These are phyloP conservation scores for Clathrus columnatus DNA, from an alignment of 768 basidiomycete species.

Conservation along the genomic window DNA sequence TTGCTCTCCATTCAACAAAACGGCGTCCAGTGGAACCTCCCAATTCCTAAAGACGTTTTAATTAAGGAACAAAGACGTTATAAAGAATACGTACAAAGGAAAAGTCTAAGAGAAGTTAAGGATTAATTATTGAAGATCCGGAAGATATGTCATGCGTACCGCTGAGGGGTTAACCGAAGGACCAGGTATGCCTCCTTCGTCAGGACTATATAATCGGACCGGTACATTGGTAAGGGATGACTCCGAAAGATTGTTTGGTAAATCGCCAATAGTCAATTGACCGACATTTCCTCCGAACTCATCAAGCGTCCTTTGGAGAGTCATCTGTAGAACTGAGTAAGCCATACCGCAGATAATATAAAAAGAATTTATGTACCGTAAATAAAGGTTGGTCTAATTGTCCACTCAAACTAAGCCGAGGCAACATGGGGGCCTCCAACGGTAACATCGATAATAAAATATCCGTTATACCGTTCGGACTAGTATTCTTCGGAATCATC, in stretches of 20 bases:
- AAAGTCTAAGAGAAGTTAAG: not conserved
- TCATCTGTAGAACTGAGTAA: conserved; percentile 22
- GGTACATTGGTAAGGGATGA: conserved; percentile 56
- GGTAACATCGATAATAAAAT: conserved; percentile 21
- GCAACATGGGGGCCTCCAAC: conserved; percentile 25
- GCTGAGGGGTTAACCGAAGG: conserved; percentile 31
- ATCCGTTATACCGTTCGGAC: not conserved
- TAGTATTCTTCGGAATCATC: not conserved
- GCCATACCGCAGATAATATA: conserved; percentile 41
- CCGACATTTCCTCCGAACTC: conserved; percentile 62
- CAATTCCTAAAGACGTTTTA: conserved; percentile 47
- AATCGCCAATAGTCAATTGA: conserved; percentile 53
- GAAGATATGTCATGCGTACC: not conserved
- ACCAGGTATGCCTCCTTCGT: conserved; percentile 45
- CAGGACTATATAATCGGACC: conserved; percentile 43
- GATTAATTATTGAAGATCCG: not conserved
- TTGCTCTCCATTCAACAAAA: conserved; percentile 57
- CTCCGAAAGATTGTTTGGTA: conserved; percentile 41
- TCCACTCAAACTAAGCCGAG: conserved; percentile 19
- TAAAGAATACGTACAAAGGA: not conserved
- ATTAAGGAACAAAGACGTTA: not conserved
- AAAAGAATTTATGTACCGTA: conserved; percentile 14
- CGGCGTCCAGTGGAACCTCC: conserved; percentile 65
- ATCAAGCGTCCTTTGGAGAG: conserved; percentile 62
- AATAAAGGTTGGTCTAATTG: not conserved